These are phyloP conservation scores for Rhodotorula paludigena DNA, from an alignment of 768 basidiomycete genomes.

Conservation along the genomic window DNA sequence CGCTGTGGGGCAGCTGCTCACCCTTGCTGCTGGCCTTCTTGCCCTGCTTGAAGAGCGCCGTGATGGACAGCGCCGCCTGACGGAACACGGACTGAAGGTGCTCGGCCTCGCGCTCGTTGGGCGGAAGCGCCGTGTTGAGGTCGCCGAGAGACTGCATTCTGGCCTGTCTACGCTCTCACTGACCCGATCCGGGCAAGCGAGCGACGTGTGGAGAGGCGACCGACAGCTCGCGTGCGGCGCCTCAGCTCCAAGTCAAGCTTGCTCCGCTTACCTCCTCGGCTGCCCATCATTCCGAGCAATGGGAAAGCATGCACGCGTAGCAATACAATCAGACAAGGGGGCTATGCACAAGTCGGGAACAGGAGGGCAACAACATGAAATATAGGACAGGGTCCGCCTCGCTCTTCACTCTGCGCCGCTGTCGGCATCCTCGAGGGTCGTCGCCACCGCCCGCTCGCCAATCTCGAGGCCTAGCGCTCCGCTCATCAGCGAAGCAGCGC, in stretches of 20 bases:
- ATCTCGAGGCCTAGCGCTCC: not conserved
- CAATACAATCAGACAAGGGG: too few species aligned
- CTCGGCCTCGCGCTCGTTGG: slow-evolving; percentile 1
- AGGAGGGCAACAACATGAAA: not conserved
- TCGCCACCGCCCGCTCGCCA: not conserved
- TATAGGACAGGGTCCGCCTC: not conserved
- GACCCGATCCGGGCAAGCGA: too few species aligned
- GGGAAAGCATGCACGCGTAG: too few species aligned
- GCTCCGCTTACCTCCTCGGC: too few species aligned
- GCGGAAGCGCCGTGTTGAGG: slow-evolving; percentile 19
- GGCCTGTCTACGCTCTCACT: too few species aligned
- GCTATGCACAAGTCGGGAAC: not conserved
- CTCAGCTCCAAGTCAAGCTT: too few species aligned
- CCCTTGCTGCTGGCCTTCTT: slow-evolving; percentile 27
- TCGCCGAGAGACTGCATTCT: slow-evolving; percentile 20
- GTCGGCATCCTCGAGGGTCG: not conserved
- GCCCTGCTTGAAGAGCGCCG: slow-evolving; percentile 35
- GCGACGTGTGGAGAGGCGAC: too few species aligned
- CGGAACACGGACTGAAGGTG: slow-evolving; percentile 19
- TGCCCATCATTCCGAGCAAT: too few species aligned
- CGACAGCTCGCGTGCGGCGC: too few species aligned
- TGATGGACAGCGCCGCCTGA: slow-evolving; percentile 22
- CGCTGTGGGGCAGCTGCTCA: too few species aligned
- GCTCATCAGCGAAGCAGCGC: not conserved
- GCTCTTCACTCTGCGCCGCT: not conserved